Percentiles rank a stretch among this genome's conserved stretches.
Evolutionary conservation across 306 rosid species (phyloP).

Genomic region (Lablab purpureus): DNA sequence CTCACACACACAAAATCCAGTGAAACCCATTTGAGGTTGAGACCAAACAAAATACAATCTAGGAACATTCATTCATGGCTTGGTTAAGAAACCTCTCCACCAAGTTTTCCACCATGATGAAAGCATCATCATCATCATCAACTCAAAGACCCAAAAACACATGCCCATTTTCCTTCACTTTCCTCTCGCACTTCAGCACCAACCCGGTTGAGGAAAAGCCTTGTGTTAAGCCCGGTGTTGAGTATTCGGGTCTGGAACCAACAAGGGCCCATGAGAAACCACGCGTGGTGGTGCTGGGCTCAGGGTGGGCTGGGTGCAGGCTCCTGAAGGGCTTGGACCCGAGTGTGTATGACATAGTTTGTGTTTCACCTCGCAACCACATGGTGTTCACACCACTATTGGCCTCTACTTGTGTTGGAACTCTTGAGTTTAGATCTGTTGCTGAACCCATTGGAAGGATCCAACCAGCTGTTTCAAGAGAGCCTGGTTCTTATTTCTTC

Average conservation of each 20-base stretch:
- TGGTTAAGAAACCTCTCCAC: slow-evolving; percentile 74
- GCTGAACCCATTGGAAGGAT: slow-evolving; percentile 92
- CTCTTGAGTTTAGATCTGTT: slow-evolving; percentile 93
- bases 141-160: slow-evolving; percentile 43
- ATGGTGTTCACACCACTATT: slow-evolving; percentile 93
- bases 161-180: slow-evolving; percentile 52
- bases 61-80: slow-evolving; percentile 50
- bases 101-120: slow-evolving; percentile 52
- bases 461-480: slow-evolving; percentile 84
- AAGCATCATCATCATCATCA: slow-evolving; percentile 45
- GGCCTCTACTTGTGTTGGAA: slow-evolving; percentile 97
- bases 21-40: slow-evolving; percentile 27
- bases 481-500: slow-evolving; percentile 91
- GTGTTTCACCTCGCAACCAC: slow-evolving; percentile 92
- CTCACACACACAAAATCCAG: slow-evolving; percentile 14
- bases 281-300: slow-evolving; percentile 80
- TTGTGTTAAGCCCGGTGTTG: slow-evolving; percentile 28
- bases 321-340: slow-evolving; percentile 82
- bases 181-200: slow-evolving; percentile 57
- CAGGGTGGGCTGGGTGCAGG: slow-evolving; percentile 96
- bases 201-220: slow-evolving; percentile 46
- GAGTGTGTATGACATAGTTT: slow-evolving; percentile 73
- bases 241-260: slow-evolving; percentile 59
- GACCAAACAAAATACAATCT: slow-evolving; percentile 23
- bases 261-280: slow-evolving; percentile 80